phyloP scores from a whole-genome alignment of 495 filamentous ascomycete genomes.

The Chaetomium fimeti region DNA sequence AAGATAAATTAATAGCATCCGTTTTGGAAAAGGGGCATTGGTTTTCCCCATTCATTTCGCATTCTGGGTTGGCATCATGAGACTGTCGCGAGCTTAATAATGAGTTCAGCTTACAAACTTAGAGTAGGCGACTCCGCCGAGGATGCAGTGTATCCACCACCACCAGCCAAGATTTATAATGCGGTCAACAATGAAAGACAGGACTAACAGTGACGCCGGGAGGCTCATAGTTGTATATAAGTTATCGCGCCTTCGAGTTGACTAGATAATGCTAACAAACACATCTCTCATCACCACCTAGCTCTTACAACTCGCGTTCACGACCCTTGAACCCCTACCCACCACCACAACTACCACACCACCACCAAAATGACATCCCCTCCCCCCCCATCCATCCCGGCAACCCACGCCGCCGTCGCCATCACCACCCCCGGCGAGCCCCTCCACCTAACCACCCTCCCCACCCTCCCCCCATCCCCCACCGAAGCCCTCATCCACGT shows the following conservation, averaged over 20 bases:
- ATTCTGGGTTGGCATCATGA: neutral
- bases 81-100: neutral
- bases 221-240: neutral
- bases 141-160: neutral
- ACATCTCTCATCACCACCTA: neutral
- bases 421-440: constrained; percentile 37
- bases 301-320: neutral
- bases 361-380: constrained; percentile 9
- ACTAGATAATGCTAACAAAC: neutral
- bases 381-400: constrained; percentile 25
- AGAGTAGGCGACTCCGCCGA: neutral
- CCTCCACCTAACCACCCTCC: constrained; percentile 36
- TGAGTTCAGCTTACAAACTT: constrained; percentile 3
- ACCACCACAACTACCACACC: neutral
- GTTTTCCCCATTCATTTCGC: neutral
- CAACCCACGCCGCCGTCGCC: constrained; percentile 45
- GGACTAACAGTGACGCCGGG: too few relatives aligned
- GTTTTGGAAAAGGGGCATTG: neutral
- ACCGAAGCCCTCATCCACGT: constrained; percentile 44
- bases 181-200: too few relatives aligned
- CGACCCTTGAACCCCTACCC: neutral
- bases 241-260: neutral
- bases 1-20: neutral
- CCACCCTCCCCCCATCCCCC: constrained; percentile 40
- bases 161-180: neutral